Evolutionary conservation across 164 flowering plant genomes (phyloP), one percentile per base, ranked within the genome.

Genomic region (Vitis riparia): DNA sequence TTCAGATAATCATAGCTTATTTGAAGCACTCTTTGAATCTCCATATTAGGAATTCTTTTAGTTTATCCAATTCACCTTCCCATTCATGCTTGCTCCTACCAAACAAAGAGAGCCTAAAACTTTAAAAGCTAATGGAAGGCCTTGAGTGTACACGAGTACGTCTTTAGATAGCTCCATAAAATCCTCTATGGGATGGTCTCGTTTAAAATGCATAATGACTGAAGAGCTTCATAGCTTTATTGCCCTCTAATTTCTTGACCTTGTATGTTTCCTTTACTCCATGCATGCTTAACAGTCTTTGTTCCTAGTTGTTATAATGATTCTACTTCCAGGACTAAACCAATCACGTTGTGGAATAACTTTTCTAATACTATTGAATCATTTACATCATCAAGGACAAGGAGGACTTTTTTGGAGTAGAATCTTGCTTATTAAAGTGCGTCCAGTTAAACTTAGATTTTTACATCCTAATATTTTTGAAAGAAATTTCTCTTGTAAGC

Each of bases 151-250:
- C 1, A n/a, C 15, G 1, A 49, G 37, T 2, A 50, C 63, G 5
- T 11, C 11, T 17, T 8, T 17, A 0, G 74, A 55, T 1, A 60
- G 65, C 10, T 47, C 47, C 0, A 8, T 1, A 12, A 5, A 62
- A 9, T n/a, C 66, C 0, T 17, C 50, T 10, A 37, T 0, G 7
- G 78, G 67, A 37, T 30, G 9, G 2, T 52, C 9, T 27, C 16
- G 1, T 14, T 23, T 8, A 30, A 30, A 75, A 75, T 5, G 73
- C 70, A 55, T 53, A 10, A 9, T 1, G 5, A 49, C 63, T 59
- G 16, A 75, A 70, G 27, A 69, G 66, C 37, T 75, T 9, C 15
- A 75, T 55, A 49, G 77, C 68, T 14, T 69, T 47, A 17, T 17
- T 6, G 0, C 17, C 5, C 13, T 69, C 30, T 8, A 59, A 65